Base-by-base conservation (phyloP, 1,139 yeast genomes). In the Meyerozyma elateridarum region DNA sequence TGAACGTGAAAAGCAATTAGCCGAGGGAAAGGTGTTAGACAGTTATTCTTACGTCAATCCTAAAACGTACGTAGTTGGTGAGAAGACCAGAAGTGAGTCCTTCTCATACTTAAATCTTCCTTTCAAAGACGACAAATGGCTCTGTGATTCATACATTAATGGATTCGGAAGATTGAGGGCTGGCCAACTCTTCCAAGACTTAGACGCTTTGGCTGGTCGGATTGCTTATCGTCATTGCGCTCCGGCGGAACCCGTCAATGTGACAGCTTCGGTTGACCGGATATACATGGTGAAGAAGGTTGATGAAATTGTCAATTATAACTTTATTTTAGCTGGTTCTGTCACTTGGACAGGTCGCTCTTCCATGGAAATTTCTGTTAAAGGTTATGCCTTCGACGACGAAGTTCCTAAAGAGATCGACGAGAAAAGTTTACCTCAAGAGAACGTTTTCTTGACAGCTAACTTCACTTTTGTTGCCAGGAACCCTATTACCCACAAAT, bases 401-500 rank as follows among this genome's bases (percentile, higher is more conserved):
- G 59, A 62, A 3, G 40, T 73, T 5, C 70, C 77, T 1, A 57
- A 58, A 5, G 53, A 57, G 7, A 53, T 64, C 34, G 64, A 65
- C 28, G 67, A 73, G 62, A 76, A 73, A 37, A 71, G 74, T 22
- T 57, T 69, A 36, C 68, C 71, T 9, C 52, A 50, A 11, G 64
- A 60, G n/a, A 63, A 65, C 34, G 63, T 68, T 19, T 83, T 88
- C 55, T 61, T 88, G 46, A 78, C 88, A 20, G 96, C 96, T 9
- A 85, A 85, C 51, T 89, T 89, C 66, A 89, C 97, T 0, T 88
- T 89, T 61, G 97, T 88, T 22, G 96, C 96, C 12, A 74, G 96
- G 54, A 85, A 89, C 54, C 96, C 96, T 8, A 74, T 76, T 33
- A 87, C 96, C 15, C 93, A 85, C 56, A 81, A 75, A 52, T 79